Conservation (phyloP, 306 rosid species). For the Quercus glauca region DNA sequence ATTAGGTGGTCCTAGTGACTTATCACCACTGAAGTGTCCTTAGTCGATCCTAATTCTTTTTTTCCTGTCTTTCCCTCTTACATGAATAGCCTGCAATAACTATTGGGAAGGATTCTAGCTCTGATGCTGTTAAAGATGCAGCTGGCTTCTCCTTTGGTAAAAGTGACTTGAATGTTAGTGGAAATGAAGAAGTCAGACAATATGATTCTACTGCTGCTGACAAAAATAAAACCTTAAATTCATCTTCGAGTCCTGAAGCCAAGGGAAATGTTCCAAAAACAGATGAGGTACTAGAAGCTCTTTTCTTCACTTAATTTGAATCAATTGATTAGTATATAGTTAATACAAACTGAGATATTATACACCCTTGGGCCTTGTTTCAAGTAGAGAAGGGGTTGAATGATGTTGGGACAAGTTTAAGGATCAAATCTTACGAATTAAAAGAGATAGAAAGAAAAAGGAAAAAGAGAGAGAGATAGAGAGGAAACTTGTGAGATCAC, state of each 20-base stretch:
- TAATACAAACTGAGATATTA: neutral
- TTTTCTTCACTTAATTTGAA: constrained; percentile 3
- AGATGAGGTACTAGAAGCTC: constrained; percentile 38
- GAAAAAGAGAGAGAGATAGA: no score
- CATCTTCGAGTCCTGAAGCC: constrained; percentile 25
- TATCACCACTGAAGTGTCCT: neutral
- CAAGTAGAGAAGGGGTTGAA: neutral
- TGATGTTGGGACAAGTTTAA: neutral
- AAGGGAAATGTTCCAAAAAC: constrained; percentile 24
- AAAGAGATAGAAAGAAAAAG: neutral
- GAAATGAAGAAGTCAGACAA: constrained; percentile 33
- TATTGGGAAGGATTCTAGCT: constrained; percentile 29
- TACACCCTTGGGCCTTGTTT: neutral
- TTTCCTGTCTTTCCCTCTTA: neutral
- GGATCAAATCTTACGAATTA: neutral
- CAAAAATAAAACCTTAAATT: constrained; percentile 26
- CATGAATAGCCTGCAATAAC: constrained; percentile 21
- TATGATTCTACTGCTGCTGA: constrained; percentile 18
- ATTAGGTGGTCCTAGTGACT: neutral
- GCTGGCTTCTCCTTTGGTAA: constrained; percentile 29
- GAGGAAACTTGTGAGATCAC: neutral
- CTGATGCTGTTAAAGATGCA: constrained; percentile 17
- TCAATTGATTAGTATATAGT: neutral
- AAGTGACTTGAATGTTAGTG: constrained; percentile 19
- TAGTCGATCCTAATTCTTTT: neutral